Percentiles rank a stretch among this genome's conserved stretches.
phyloP scores from a whole-genome alignment of 2,329 filamentous ascomycete genomes.

The Hypoxylon sp. region DNA sequence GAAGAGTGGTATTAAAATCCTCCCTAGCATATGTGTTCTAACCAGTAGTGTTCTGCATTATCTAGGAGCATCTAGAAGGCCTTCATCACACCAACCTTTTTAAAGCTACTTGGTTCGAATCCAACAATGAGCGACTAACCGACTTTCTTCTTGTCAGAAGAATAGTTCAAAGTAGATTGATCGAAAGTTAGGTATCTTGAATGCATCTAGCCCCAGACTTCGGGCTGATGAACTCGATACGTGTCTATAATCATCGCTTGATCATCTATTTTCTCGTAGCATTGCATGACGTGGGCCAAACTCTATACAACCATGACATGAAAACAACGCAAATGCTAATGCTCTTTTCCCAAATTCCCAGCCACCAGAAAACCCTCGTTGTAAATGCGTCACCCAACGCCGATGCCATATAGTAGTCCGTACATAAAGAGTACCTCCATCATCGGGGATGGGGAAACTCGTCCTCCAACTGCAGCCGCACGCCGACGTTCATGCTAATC shows the following conservation, averaged over 20 bases:
- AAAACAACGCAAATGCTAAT: conserved; percentile 22
- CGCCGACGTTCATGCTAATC: conserved; percentile 98
- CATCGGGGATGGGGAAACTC: conserved; percentile 80
- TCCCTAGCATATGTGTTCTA: neutral
- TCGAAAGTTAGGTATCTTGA: neutral
- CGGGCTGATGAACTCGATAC: neutral
- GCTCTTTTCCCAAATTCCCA: conserved; percentile 34
- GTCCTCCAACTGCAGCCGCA: conserved; percentile 88
- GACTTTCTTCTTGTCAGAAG: neutral
- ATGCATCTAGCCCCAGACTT: neutral
- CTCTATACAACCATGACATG: conserved; percentile 1
- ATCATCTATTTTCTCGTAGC: neutral
- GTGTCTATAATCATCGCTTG: neutral
- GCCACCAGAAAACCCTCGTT: conserved; percentile 18
- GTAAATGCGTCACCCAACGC: conserved; percentile 44
- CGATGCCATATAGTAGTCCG: conserved; percentile 14
- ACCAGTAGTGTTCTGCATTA: no score
- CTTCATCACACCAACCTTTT: no score
- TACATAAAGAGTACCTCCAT: conserved; percentile 7
- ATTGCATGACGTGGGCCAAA: neutral
- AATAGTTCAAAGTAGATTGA: neutral
- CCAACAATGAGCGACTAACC: no score
- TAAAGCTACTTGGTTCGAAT: no score
- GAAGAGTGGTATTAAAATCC: neutral
- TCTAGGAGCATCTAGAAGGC: no score